Evolutionary conservation across 108 stramenopile genomes (phyloP).

Genomic region (Ochromonas danica): DNA sequence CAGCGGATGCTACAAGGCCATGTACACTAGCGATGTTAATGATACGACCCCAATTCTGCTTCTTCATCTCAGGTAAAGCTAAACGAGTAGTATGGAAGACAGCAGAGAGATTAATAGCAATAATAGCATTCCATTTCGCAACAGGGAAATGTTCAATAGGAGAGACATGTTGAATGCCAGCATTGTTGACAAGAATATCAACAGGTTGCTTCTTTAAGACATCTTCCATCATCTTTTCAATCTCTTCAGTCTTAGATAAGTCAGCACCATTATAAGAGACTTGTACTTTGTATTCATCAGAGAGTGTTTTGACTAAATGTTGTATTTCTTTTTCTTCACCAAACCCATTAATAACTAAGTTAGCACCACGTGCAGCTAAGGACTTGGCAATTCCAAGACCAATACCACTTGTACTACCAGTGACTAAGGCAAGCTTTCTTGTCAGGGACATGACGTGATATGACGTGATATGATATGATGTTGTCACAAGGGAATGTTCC

Average conservation of each 20-base stretch:
- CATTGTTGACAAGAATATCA: conserved; percentile 40
- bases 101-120: conserved; percentile 40
- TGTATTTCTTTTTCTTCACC: conserved; percentile 28
- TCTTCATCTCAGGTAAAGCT: conserved; percentile 60
- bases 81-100: conserved; percentile 45
- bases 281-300: conserved; percentile 23
- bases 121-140: conserved; percentile 38
- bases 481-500: too few relatives aligned
- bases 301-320: not conserved
- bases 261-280: conserved; percentile 9
- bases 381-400: conserved; percentile 36
- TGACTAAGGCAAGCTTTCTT: conserved; percentile 33
- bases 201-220: not conserved
- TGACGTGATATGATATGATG: too few relatives aligned
- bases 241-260: not conserved
- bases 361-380: conserved; percentile 34
- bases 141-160: conserved; percentile 35
- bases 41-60: conserved; percentile 64
- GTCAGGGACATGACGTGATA: too few relatives aligned
- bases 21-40: conserved; percentile 63
- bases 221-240: conserved; percentile 4
- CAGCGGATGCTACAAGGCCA: conserved; percentile 39
- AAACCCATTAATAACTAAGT: conserved; percentile 35
- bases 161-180: conserved; percentile 47
- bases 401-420: conserved; percentile 43